phyloP scores from a whole-genome alignment of 305 asterid genomes.

The Solanum hybrid region DNA sequence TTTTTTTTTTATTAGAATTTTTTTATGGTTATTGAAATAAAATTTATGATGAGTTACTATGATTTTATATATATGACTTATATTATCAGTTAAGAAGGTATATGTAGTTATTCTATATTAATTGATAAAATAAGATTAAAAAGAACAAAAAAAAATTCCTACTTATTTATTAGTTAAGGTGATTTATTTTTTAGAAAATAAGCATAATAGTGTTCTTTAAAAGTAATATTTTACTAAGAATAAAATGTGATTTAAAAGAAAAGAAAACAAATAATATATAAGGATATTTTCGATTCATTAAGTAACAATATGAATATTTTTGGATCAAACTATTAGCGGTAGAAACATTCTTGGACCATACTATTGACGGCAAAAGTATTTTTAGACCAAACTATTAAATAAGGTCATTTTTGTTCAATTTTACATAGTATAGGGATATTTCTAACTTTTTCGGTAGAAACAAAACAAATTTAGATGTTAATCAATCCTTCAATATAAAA shows the following conservation, averaged over 20 bases:
- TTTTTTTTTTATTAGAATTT: no score
- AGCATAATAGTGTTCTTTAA: neutral
- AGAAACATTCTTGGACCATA: neutral
- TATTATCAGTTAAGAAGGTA: no score
- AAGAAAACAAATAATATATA: no score
- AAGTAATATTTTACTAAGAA: neutral
- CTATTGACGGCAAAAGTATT: no score
- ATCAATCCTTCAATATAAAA: no score
- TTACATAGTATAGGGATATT: no score
- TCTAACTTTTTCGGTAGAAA: neutral
- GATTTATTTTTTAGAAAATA: no score
- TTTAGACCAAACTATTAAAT: no score
- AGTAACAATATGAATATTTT: neutral
- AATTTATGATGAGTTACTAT: neutral
- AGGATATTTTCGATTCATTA: no score
- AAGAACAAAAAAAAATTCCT: neutral
- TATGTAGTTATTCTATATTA: neutral
- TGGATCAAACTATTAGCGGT: no score
- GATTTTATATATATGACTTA: neutral
- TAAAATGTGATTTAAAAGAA: neutral
- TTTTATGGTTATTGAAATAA: neutral
- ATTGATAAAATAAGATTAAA: neutral
- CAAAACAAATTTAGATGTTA: neutral
- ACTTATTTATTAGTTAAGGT: neutral
- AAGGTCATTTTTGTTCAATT: no score